Evolutionary conservation across 208 protist genomes (phyloP), one percentile per base, ranked within the genome.

Genomic region (Herpetomonas samuelpessoai): DNA sequence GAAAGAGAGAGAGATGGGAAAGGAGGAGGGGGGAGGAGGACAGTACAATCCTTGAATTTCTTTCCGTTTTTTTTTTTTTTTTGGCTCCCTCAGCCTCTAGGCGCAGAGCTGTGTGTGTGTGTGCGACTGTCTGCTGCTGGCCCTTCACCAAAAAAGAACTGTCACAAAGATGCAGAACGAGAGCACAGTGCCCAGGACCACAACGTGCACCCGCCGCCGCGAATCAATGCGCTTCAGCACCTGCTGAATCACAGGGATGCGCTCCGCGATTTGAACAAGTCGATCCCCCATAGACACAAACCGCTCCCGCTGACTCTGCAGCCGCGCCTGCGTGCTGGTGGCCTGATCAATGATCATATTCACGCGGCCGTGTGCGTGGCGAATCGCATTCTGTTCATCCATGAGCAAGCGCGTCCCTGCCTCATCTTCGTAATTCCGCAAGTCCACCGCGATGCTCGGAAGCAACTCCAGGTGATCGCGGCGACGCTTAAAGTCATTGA

Each of bases 311-410:
- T 96, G 89, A 57, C 46, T 44, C 1, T 72, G 81, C 60, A 95
- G 61, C 24, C 68, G 70, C 14, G 74, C 74, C 7, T 79, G 82
- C 21, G 83, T 81, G 14, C 54, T 49, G n/a, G 76, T 73, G 1
- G 81, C 86, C 54, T 88, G 70, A 28, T 82, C 74, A 2, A 95
- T 46, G 44, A 95, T 77, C 21, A 56, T 53, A 39, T 86, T 82
- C 24, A 92, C 66, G 21, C 80, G 75, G 21, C 52, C 62, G 31
- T 83, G 71, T 4, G 89, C 88, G 78, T 91, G 77, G 6, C 79
- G 79, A 26, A 96, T 73, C 1, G 84, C 72, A 3, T 81, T 41
- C 59, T 93, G 83, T 77, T 96, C 89, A 49, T 83, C 73, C 51
- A 88, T 76, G 45, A 96, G 69, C 24, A 91, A 59, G 21, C 78